These are phyloP conservation scores for Phytopythium boreale DNA, from an alignment of 352 stramenopile genomes.

Conservation along the genomic window DNA sequence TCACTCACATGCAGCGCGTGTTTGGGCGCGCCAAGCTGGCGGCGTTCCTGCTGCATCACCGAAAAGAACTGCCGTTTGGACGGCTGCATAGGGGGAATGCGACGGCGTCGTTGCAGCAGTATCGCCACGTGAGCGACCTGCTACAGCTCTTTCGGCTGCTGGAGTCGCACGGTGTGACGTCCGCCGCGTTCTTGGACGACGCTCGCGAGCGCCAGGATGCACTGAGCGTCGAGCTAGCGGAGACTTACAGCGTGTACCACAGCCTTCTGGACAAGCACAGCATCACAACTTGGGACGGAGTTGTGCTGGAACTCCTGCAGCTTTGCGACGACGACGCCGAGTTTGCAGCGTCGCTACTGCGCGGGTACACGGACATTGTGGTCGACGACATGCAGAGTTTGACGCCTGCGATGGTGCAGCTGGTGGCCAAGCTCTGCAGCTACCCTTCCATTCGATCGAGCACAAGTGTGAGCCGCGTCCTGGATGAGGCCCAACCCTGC, in stretches of 20 bases:
- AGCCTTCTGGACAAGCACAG: conserved; percentile 48
- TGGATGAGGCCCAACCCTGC: conserved; percentile 29
- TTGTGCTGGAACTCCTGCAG: conserved; percentile 52
- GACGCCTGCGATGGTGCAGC: conserved; percentile 59
- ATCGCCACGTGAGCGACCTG: conserved; percentile 51
- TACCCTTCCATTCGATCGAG: conserved; percentile 45
- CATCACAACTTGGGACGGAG: conserved; percentile 63
- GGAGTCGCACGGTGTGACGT: conserved; percentile 49
- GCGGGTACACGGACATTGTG: conserved; percentile 58
- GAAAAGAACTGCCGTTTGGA: conserved; percentile 30
- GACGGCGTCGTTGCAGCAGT: conserved; percentile 50
- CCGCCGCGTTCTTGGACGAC: conserved; percentile 33
- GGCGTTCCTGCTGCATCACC: conserved; percentile 55
- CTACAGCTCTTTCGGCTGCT: conserved; percentile 72
- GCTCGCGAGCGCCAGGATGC: conserved; percentile 9
- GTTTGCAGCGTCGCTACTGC: conserved; percentile 36
- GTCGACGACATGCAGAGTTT: conserved; percentile 68
- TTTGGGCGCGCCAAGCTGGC: conserved; percentile 41
- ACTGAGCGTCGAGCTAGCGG: conserved; percentile 29
- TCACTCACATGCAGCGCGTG: conserved; percentile 24
- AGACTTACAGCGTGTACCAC: conserved; percentile 51
- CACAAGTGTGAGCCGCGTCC: conserved; percentile 48
- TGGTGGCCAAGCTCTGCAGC: conserved; percentile 37
- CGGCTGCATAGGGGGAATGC: conserved; percentile 30
- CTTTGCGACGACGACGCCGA: conserved; percentile 16